phyloP scores from a whole-genome alignment of 1,284 basidiomycete genomes.

The Gomphus sp. region DNA sequence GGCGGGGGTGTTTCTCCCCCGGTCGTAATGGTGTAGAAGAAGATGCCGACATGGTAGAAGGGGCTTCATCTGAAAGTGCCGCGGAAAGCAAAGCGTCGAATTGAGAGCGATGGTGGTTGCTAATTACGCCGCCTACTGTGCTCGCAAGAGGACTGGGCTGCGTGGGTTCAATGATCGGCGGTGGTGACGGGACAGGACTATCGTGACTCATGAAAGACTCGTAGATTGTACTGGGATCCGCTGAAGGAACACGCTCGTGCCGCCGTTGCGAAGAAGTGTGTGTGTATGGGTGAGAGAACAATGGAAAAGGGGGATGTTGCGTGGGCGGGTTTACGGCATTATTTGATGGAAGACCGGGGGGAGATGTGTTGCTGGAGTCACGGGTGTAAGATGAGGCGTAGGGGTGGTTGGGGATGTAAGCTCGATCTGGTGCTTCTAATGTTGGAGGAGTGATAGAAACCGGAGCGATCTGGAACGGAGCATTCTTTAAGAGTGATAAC shows the following conservation, averaged over 20 bases:
- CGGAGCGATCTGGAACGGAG: neutral
- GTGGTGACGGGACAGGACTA: neutral
- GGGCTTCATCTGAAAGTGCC: neutral
- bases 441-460: neutral
- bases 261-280: neutral
- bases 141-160: slow-evolving; percentile 2
- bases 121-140: neutral
- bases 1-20: neutral
- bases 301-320: neutral
- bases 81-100: neutral
- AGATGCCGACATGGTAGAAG: neutral
- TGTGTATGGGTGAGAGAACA: neutral
- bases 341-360: neutral
- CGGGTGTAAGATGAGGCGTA: slow-evolving; percentile 1
- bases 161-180: neutral
- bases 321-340: neutral
- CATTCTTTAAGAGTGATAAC: neutral
- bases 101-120: neutral
- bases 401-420: slow-evolving; percentile 4
- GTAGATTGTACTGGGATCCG: neutral
- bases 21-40: neutral
- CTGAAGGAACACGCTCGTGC: neutral
- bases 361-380: neutral
- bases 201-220: slow-evolving; percentile 3
- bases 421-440: neutral